Base-by-base conservation (phyloP, 352 stramenopile species). In the Stramenopiles sp. region DNA sequence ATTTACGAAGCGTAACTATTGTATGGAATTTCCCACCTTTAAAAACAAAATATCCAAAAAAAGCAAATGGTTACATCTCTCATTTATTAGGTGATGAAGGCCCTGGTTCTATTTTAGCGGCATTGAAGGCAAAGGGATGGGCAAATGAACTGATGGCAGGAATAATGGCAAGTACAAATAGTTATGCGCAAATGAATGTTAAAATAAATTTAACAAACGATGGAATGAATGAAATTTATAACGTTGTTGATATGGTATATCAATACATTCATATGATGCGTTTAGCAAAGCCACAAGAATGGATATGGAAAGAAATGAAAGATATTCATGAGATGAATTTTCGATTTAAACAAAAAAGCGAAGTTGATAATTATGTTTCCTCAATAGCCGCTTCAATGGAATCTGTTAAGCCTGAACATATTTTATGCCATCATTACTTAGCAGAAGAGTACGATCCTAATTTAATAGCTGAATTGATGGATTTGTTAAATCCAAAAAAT, bases 351-450 rank as follows among this genome's bases (percentile, higher is more conserved):
- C 86, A 92, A 83, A 87, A 92, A 63, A 82, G 84, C 31, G 88
- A 86, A 33, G 86, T 86, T 4, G 86, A 90, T 0, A 87, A 90
- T 79, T 83, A 84, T 31, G 90, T 86, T 63, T 87, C 90, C 80
- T 86, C 91, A 78, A 78, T 92, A 53, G 86, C 84, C n/a, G 83
- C 87, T 80, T 83, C 90, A 65, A 92, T 92, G 88, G 87, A 91
- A 33, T 33, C 89, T 32, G 90, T 89, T 76, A 86, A 87, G 6
- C 78, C 81, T 0, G 82, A 89, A 74, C 85, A 89, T 43, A 84
- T 91, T 76, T 84, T 92, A 0, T 88, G 87, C 0, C 87, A 87
- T 7, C 83, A 82, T 6, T 88, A 88, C 30, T 73, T 92, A 63
- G 80, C 90, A 1, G 89, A 88, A 63, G 81, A 81, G 1, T 53